Base-by-base conservation (phyloP, 139 green algal species). In the Chlamydomonas asymmetrica region DNA sequence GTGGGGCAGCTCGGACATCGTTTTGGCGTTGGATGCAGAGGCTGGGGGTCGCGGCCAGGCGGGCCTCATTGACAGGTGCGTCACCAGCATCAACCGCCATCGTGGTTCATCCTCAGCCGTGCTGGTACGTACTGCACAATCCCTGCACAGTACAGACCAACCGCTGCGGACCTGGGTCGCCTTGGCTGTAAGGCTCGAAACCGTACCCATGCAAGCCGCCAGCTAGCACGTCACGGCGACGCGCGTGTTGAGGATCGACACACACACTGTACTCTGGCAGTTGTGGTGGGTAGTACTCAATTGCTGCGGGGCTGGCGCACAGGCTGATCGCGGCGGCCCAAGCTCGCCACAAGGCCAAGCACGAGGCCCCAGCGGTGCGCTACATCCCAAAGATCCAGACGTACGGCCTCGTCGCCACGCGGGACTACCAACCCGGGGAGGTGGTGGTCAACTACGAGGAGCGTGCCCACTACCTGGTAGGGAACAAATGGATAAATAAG, bases 1-100 rank as follows among this genome's bases (percentile, higher is more conserved):
- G 32, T 39, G 72, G 34, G 78, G 78, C 54, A 74, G 60, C 1
- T 71, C 68, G 0, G 77, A 83, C 64, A 71, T 59, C 68, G 79
- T 83, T 71, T 64, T 83, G 35, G 25, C 63, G 8, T 43, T 83
- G 7, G 70, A 75, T 20, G 43, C 54, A 20, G 4, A 38, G 57
- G 52, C 20, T 10, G 34, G 2, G 60, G n/a, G n/a, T n/a, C n/a
- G n/a, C n/a, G n/a, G n/a, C n/a, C n/a, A 16, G 32, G 16, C 34
- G 4, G 60, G 3, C 13, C 45, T 25, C 45, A 13, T 25, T 25
- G 13, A 52, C 45, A 52, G 45, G 45, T 52, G 45, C 45, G 18
- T 52, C 13, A 25, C 13, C 18, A 52, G 13, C 18, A 52, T 10
- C 45, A 52, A n/a, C n/a, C n/a, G n/a, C n/a, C n/a, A n/a, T n/a